Evolutionary conservation across 140 eudicot genomes (phyloP).

Genomic region (Erigeron philadelphicus): DNA sequence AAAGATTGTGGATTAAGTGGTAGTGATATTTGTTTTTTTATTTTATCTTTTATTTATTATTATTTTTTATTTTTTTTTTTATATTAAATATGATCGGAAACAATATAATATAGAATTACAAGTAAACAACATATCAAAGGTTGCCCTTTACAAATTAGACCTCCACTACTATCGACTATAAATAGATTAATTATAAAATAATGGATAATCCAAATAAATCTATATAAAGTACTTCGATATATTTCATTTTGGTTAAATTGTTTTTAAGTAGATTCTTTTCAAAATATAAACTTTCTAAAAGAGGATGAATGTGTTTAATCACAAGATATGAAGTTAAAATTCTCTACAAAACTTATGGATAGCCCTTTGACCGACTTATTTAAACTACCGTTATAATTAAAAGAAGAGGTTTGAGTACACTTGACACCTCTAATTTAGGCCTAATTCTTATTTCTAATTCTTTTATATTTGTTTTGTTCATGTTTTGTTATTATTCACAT

Average conservation of each 20-base stretch:
- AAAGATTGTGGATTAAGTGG: no score
- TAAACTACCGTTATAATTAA: no score
- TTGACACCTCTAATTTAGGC: no score
- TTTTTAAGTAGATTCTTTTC: not conserved
- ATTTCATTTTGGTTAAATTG: not conserved
- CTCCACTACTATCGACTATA: constrained; percentile 8
- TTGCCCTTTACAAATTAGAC: constrained; percentile 2
- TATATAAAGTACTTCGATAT: not conserved
- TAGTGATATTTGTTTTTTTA: no score
- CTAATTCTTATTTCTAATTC: no score
- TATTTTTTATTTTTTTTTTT: no score
- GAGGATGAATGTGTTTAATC: not conserved
- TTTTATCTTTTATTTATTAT: no score
- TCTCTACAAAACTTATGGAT: constrained; percentile 1
- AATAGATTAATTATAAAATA: not conserved
- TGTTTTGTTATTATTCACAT: no score
- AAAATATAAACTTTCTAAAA: not conserved
- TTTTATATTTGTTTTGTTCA: no score
- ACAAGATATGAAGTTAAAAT: not conserved
- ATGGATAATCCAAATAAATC: not conserved
- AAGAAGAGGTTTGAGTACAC: no score
- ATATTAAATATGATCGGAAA: no score
- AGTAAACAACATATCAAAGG: not conserved
- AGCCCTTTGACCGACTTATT: not conserved
- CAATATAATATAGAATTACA: not conserved